Percentiles rank a stretch among this genome's conserved stretches.
These are phyloP conservation scores for Rhizopogon rudus DNA, from an alignment of 768 basidiomycete genomes.

Conservation along the genomic window DNA sequence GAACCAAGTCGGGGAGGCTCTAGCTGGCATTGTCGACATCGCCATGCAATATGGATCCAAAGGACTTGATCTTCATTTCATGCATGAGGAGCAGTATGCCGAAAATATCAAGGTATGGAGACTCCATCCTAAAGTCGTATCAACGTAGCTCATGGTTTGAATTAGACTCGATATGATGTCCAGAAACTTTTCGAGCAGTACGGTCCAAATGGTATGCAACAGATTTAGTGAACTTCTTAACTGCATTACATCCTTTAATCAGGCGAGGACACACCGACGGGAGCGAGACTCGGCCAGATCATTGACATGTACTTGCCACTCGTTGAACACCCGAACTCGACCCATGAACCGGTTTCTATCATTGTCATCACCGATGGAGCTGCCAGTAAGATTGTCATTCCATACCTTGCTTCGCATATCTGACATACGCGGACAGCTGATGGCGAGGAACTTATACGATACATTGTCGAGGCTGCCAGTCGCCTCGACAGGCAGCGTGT, in stretches of 20 bases:
- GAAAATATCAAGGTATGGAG: constrained; percentile 18
- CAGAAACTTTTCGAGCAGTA: constrained; percentile 20
- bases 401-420: not conserved
- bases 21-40: constrained; percentile 35
- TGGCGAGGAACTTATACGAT: constrained; percentile 19
- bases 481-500: constrained; percentile 32
- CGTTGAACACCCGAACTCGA: constrained; percentile 21
- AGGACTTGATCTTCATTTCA: constrained; percentile 39
- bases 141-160: not conserved
- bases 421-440: constrained; percentile 16
- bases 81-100: constrained; percentile 30
- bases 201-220: constrained; percentile 17
- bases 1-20: constrained; percentile 34
- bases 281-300: constrained; percentile 31
- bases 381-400: constrained; percentile 27
- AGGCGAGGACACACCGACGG: constrained; percentile 34
- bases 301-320: constrained; percentile 31
- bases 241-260: not conserved
- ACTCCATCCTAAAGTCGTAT: not conserved
- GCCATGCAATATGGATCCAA: constrained; percentile 31
- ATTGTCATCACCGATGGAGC: constrained; percentile 36
- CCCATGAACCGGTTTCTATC: constrained; percentile 31
- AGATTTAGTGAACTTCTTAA: not conserved
- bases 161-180: constrained; percentile 19
- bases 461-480: constrained; percentile 32